Evolutionary conservation across 495 filamentous ascomycete species (phyloP).

Genomic region (Umbilicaria muhlenbergii): DNA sequence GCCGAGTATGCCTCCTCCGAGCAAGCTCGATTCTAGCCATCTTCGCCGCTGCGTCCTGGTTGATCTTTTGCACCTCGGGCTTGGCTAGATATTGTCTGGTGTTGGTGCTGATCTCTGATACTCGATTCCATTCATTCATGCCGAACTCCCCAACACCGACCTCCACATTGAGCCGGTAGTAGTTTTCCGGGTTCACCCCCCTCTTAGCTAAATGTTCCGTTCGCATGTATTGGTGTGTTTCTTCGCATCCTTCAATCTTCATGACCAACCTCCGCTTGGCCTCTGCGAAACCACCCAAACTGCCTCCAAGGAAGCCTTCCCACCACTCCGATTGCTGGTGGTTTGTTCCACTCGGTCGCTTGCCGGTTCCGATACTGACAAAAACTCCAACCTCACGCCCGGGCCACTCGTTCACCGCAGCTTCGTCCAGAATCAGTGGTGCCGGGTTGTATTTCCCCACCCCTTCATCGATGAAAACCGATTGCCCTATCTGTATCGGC

Average conservation of each 20-base stretch:
- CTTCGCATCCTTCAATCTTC: slow-evolving; percentile 92
- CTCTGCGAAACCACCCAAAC: slow-evolving; percentile 70
- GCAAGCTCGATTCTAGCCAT: slow-evolving; percentile 70
- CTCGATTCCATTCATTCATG: slow-evolving; percentile 94
- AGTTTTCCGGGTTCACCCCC: slow-evolving; percentile 74
- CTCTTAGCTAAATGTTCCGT: slow-evolving; percentile 59
- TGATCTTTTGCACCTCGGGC: slow-evolving; percentile 57
- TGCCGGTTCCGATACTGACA: slow-evolving; percentile 83
- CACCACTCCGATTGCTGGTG: slow-evolving; percentile 65
- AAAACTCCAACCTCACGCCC: slow-evolving; percentile 81
- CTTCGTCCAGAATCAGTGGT: slow-evolving; percentile 75
- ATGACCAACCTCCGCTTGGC: slow-evolving; percentile 65
- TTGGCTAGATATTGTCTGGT: slow-evolving; percentile 71
- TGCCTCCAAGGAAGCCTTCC: slow-evolving; percentile 69
- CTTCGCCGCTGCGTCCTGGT: slow-evolving; percentile 59
- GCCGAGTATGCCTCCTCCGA: slow-evolving; percentile 16
- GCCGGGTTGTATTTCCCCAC: slow-evolving; percentile 84
- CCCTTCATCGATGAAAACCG: slow-evolving; percentile 87
- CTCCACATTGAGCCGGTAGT: slow-evolving; percentile 94
- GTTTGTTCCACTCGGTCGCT: slow-evolving; percentile 59
- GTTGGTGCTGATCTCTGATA: slow-evolving; percentile 84
- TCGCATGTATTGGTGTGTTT: slow-evolving; percentile 73
- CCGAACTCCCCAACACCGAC: slow-evolving; percentile 95
- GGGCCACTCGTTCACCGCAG: slow-evolving; percentile 84
- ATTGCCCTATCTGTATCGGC: slow-evolving; percentile 84